These are phyloP conservation scores for Solanum raphanifolium DNA, from an alignment of 257 asterid species.

Conservation along the genomic window DNA sequence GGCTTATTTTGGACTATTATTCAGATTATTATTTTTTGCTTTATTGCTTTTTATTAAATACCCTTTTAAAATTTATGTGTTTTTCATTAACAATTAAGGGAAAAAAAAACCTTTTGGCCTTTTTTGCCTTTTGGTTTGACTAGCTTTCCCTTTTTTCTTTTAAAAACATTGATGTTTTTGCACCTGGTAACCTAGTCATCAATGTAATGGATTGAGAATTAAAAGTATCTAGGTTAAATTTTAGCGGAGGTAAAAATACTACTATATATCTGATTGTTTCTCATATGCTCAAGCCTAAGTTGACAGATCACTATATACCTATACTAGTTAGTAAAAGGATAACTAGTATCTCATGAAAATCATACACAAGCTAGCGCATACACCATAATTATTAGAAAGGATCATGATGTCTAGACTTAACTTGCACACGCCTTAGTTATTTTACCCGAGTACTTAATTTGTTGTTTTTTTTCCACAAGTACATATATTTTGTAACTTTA, in stretches of 20 bases:
- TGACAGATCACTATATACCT: background rate
- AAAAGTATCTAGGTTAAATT: background rate
- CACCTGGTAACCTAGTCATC: background rate
- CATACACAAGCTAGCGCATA: background rate
- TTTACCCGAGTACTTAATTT: background rate
- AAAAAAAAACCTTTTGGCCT: background rate
- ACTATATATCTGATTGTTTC: background rate
- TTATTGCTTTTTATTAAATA: background rate
- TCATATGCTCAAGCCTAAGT: background rate
- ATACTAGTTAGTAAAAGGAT: background rate
- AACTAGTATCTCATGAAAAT: background rate
- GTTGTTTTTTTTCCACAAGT: background rate
- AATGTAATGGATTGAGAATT: background rate
- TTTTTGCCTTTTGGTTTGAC: background rate
- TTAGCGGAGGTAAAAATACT: fast-evolving
- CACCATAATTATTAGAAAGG: background rate
- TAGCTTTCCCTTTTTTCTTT: background rate
- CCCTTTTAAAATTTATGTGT: background rate
- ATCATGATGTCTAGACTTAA: background rate
- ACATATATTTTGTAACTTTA: background rate
- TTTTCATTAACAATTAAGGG: background rate
- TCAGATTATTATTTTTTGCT: background rate
- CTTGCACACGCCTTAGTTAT: background rate
- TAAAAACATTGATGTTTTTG: background rate
- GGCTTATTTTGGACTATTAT: background rate